phyloP scores from a whole-genome alignment of 169 alveolate genomes.

The Plasmodium gaboni region DNA sequence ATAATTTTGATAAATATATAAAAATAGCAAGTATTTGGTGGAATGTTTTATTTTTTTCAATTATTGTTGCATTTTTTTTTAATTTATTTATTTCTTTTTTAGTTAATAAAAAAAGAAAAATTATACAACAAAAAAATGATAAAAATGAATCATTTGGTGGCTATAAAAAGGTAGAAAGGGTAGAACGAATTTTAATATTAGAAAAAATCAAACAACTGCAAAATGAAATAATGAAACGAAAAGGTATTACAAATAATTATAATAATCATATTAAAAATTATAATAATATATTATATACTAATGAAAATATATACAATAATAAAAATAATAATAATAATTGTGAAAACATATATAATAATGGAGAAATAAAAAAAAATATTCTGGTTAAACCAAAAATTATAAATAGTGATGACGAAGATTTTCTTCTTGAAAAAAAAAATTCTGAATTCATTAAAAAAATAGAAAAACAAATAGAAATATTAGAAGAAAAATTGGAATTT shows the following conservation, averaged over 20 bases:
- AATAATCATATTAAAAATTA: neutral
- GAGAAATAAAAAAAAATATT: no score
- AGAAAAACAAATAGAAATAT: slow-evolving; percentile 38
- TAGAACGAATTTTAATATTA: slow-evolving; percentile 44
- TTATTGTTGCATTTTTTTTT: slow-evolving; percentile 37
- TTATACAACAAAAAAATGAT: neutral
- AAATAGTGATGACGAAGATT: slow-evolving; percentile 74
- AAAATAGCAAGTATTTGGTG: slow-evolving; percentile 47
- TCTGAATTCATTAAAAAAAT: slow-evolving; percentile 13
- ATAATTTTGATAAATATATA: slow-evolving; percentile 24
- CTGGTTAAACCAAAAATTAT: slow-evolving; percentile 60
- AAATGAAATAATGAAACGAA: slow-evolving; percentile 5
- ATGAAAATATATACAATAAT: slow-evolving; percentile 5
- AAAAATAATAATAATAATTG: neutral
- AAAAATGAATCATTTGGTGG: neutral
- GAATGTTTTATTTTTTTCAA: slow-evolving; percentile 33
- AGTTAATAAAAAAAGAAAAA: slow-evolving; percentile 30
- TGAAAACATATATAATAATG: neutral
- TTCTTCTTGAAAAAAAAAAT: slow-evolving; percentile 50
- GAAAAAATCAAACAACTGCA: slow-evolving; percentile 32
- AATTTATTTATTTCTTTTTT: slow-evolving; percentile 49
- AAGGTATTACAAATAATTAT: neutral
- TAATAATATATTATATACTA: neutral
- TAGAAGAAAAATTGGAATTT: slow-evolving; percentile 16
- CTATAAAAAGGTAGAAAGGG: slow-evolving; percentile 47